Evolutionary conservation across 164 flowering plant species (phyloP).

Genomic region (Paratinospora sagittata): DNA sequence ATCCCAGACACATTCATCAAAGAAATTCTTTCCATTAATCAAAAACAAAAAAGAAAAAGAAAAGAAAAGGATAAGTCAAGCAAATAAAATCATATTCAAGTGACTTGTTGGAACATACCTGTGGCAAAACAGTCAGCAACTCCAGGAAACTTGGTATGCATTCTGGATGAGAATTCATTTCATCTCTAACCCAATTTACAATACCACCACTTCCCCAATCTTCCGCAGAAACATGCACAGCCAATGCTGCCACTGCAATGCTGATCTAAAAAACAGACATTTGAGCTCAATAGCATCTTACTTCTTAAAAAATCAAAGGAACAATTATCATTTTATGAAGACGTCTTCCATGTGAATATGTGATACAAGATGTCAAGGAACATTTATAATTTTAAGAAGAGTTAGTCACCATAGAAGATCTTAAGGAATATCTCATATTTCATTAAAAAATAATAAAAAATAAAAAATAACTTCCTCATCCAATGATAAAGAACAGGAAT

Average conservation of each 20-base stretch:
- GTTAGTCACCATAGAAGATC: neutral
- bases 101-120: constrained; percentile 38
- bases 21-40: neutral
- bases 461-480: neutral
- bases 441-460: no score
- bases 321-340: constrained; percentile 3
- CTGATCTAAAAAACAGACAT: constrained; percentile 61
- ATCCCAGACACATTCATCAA: no score
- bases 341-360: no score
- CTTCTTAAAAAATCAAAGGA: neutral
- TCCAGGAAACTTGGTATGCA: constrained; percentile 80
- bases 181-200: constrained; percentile 77
- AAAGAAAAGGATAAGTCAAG: neutral
- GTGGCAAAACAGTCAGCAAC: constrained; percentile 87
- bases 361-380: no score
- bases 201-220: constrained; percentile 99
- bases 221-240: constrained; percentile 89
- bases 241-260: constrained; percentile 96
- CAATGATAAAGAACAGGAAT: neutral
- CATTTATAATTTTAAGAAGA: no score
- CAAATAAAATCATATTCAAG: neutral
- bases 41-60: neutral
- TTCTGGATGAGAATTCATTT: constrained; percentile 90
- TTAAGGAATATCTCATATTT: neutral
- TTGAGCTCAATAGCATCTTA: constrained; percentile 9